Base-by-base conservation (phyloP, 2,329 filamentous ascomycete species). In the Chaetomium strumarium region DNA sequence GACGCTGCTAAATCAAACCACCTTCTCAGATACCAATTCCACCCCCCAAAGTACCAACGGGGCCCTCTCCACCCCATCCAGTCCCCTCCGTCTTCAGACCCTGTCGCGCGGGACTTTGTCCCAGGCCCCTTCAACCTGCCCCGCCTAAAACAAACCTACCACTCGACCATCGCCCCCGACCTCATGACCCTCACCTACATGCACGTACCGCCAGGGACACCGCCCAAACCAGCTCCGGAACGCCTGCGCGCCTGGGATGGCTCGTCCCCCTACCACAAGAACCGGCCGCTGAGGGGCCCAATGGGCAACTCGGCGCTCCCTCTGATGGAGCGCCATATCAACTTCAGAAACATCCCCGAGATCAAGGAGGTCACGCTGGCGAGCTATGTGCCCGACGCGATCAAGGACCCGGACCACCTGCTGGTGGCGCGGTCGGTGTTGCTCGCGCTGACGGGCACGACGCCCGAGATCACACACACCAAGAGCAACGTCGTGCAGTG, bases 11-110 rank as follows among this genome's bases (percentile, higher is more conserved):
- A 62, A 45, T 13, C 42, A 12, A 36, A 19, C 7, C 13, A 8
- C 34, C 34, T 60, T 50, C 61, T 33, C 57, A 95, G 92, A 78
- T 99, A 97, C 74, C 88, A 95, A 72, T 97, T 87, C 71, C 90
- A 91, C 59, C 86, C 92, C 46, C 93, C 93, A 58, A 93, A 92
- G 74, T 99, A 91, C 79, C 85, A 96, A 70, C 88, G 92, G 65
- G 93, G 93, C 52, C 91, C 91, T 58, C 78, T 97, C 20, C 91
- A 97, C 68, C 93, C 93, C 46, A 84, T 96, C 64, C 90, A 96
- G 73, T 88, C 90, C 54, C 92, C 90, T n/a, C 79, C 84, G 37
- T 80, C 84, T 47, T 93, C 91, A 57, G 88, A 96, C 64, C 91
- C 91, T 1, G 80, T 86, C 29, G 96, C 93, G 54, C 86, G 93